A percentile compares a stretch with the other conserved stretches of the same genome.
Evolutionary conservation across 768 basidiomycete genomes (phyloP).

Genomic region (Mycena olivaceomarginata): DNA sequence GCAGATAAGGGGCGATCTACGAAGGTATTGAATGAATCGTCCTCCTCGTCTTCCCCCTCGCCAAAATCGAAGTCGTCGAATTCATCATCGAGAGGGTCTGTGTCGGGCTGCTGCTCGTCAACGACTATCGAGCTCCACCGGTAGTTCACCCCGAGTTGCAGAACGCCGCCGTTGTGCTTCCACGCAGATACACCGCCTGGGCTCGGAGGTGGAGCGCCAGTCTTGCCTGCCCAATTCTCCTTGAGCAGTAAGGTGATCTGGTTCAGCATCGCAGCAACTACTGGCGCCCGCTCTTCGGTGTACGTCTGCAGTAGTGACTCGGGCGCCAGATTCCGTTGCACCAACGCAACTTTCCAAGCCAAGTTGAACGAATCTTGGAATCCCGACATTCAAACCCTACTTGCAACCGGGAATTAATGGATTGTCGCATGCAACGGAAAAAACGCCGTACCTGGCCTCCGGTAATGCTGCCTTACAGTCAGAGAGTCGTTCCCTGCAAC

Average conservation of each 20-base stretch:
- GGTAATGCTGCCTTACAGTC: conserved; percentile 14
- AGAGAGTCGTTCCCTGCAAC: too few relatives aligned
- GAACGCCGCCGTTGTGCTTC: conserved; percentile 47
- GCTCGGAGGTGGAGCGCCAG: conserved; percentile 48
- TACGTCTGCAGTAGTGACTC: conserved; percentile 49
- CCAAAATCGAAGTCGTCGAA: conserved; percentile 49
- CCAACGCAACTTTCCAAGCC: conserved; percentile 49
- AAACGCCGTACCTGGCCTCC: conserved; percentile 47
- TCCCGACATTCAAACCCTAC: conserved; percentile 39
- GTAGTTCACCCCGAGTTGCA: conserved; percentile 59
- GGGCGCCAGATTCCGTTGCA: conserved; percentile 45
- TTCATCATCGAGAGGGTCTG: conserved; percentile 36
- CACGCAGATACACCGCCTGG: conserved; percentile 30
- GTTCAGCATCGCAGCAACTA: conserved; percentile 52
- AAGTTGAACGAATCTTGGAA: conserved; percentile 51
- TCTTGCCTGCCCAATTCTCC: conserved; percentile 55
- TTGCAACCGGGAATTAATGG: conserved; percentile 13
- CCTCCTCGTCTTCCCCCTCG: conserved; percentile 35
- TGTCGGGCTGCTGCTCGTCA: conserved; percentile 54
- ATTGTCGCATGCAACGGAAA: conserved; percentile 39
- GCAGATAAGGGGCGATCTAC: conserved; percentile 55
- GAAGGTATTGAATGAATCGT: conserved; percentile 49
- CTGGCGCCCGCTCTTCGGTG: conserved; percentile 49
- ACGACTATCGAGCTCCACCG: conserved; percentile 58
- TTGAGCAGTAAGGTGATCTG: conserved; percentile 46